Evolutionary conservation across 805 yeast species (phyloP).

Genomic region (Brettanomyces bruxellensis): DNA sequence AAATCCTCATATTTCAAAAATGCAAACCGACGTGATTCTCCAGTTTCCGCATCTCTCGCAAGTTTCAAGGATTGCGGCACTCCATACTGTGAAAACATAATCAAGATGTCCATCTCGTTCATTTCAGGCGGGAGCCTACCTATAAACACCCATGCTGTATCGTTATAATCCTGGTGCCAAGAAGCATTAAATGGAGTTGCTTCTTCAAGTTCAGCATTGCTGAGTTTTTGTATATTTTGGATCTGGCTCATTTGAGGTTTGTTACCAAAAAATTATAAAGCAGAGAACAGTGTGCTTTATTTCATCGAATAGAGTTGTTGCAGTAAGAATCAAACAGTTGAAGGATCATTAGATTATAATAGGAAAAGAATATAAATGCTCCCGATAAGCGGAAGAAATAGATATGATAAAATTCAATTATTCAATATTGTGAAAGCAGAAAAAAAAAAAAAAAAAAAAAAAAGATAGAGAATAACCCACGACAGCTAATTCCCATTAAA

Average conservation of each 20-base stretch:
- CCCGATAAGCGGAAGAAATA: no score
- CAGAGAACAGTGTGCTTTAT: no score
- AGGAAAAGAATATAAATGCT: no score
- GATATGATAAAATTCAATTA: no score
- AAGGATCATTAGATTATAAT: no score
- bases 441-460: no score
- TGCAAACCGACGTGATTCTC: conserved; percentile 67
- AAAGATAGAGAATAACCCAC: no score
- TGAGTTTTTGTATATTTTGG: conserved; percentile 41
- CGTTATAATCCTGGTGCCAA: conserved; percentile 83
- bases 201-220: conserved; percentile 55
- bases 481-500: no score
- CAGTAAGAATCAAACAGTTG: no score
- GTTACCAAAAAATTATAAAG: no score
- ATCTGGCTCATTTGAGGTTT: not conserved
- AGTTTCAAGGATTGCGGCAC: conserved; percentile 69
- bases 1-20: conserved; percentile 78
- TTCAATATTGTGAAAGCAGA: no score
- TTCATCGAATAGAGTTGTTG: no score
- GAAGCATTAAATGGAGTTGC: conserved; percentile 57
- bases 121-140: conserved; percentile 60
- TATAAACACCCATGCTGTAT: conserved; percentile 70
- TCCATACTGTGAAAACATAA: conserved; percentile 84
- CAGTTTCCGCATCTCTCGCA: conserved; percentile 55
- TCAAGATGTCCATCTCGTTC: conserved; percentile 66